Evolutionary conservation across 257 asterid genomes (phyloP).

Genomic region (Nicotiana noctiflora): DNA sequence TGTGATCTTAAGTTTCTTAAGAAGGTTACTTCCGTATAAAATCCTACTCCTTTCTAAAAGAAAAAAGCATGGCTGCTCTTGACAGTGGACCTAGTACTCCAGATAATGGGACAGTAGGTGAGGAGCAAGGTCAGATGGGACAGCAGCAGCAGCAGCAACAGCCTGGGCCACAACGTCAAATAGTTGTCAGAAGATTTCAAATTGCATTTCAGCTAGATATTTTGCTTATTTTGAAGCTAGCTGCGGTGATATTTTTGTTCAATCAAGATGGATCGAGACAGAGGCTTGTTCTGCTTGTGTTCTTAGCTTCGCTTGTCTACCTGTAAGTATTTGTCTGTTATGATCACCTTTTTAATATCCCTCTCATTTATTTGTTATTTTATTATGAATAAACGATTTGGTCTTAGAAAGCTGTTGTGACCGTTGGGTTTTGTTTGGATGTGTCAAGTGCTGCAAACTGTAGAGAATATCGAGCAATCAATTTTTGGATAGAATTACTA

Average conservation of each 20-base stretch:
- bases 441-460: neutral
- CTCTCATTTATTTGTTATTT: neutral
- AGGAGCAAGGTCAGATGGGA: constrained; percentile 64
- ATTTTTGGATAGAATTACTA: neutral
- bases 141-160: constrained; percentile 47
- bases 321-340: constrained; percentile 48
- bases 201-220: constrained; percentile 81
- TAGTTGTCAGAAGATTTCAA: constrained; percentile 76
- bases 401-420: neutral
- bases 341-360: neutral
- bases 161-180: constrained; percentile 67
- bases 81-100: constrained; percentile 51
- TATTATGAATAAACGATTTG: neutral
- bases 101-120: constrained; percentile 44
- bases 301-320: constrained; percentile 72
- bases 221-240: constrained; percentile 77
- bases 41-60: neutral
- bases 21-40: neutral
- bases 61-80: constrained; percentile 9
- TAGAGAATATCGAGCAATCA: neutral
- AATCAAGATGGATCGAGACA: constrained; percentile 93
- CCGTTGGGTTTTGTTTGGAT: neutral
- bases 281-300: constrained; percentile 74
- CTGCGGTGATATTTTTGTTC: constrained; percentile 86
- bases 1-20: neutral